A percentile compares a stretch with the other conserved stretches of the same genome.
These are phyloP conservation scores for Cicer judaicum DNA, from an alignment of 306 rosid genomes.

Conservation along the genomic window DNA sequence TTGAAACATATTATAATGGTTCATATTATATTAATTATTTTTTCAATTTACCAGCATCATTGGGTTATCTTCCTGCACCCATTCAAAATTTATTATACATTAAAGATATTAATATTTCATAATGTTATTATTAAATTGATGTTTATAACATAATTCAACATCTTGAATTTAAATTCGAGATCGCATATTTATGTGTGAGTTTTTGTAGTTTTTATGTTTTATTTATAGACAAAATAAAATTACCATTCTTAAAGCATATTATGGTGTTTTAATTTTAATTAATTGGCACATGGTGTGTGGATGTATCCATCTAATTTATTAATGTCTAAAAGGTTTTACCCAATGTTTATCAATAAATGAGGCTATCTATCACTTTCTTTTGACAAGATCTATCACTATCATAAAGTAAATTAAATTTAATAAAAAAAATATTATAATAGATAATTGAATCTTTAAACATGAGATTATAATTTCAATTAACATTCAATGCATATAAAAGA, in stretches of 20 bases:
- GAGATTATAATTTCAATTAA: no score
- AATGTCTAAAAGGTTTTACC: neutral
- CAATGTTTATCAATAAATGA: neutral
- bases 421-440: no score
- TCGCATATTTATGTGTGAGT: no score
- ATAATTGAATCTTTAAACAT: no score
- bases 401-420: slow-evolving; percentile 13
- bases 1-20: neutral
- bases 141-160: neutral
- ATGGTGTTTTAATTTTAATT: neutral
- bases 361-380: neutral
- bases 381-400: slow-evolving; percentile 3
- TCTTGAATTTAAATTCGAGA: no score
- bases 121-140: neutral
- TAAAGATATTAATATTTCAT: neutral
- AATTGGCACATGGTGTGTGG: neutral
- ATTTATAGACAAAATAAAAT: no score
- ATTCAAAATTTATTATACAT: neutral
- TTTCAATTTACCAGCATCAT: slow-evolving; percentile 11
- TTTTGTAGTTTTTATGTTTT: no score
- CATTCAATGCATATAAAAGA: no score
- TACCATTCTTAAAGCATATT: neutral
- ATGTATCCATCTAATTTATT: neutral
- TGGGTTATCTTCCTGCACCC: neutral
- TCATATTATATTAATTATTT: neutral